These are phyloP conservation scores for Arctium minus DNA, from an alignment of 129 eudicot genomes.

Conservation along the genomic window DNA sequence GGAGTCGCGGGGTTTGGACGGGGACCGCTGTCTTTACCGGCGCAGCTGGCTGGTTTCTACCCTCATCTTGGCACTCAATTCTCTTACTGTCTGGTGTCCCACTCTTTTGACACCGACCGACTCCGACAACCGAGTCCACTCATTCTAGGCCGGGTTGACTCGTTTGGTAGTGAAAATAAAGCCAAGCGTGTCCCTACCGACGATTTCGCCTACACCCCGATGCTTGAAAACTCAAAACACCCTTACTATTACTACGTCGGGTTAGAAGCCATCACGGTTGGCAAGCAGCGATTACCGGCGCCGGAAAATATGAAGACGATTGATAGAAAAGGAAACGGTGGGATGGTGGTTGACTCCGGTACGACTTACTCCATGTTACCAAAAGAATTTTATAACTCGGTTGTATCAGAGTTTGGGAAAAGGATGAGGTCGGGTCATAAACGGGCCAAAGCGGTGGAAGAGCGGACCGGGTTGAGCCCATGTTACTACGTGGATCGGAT, in stretches of 20 bases:
- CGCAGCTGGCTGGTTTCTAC: slow-evolving; percentile 53
- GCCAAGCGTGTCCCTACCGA: slow-evolving; percentile 1
- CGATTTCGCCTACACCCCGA: slow-evolving; percentile 51
- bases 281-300: slow-evolving; percentile 44
- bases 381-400: slow-evolving; percentile 28
- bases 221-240: slow-evolving; percentile 64
- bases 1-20: slow-evolving; percentile 98
- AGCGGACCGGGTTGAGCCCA: slow-evolving; percentile 68
- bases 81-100: slow-evolving; percentile 82
- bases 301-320: slow-evolving; percentile 49
- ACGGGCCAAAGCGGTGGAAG: slow-evolving; percentile 56
- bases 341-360: slow-evolving; percentile 98
- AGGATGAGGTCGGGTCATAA: slow-evolving; percentile 36
- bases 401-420: slow-evolving; percentile 45
- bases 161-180: background rate
- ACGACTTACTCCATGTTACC: slow-evolving; percentile 90
- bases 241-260: slow-evolving; percentile 81
- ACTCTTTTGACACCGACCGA: slow-evolving; percentile 56
- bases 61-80: slow-evolving; percentile 80
- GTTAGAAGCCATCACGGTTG: slow-evolving; percentile 61
- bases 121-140: slow-evolving; percentile 74
- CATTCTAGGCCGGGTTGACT: slow-evolving; percentile 65
- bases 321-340: slow-evolving; percentile 73
- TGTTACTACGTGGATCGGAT: slow-evolving; percentile 45
- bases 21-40: slow-evolving; percentile 74